A percentile compares a stretch with the other conserved stretches of the same genome.
These are phyloP conservation scores for Simplicillium aogashimaense DNA, from an alignment of 2,329 filamentous ascomycete species.

Conservation along the genomic window DNA sequence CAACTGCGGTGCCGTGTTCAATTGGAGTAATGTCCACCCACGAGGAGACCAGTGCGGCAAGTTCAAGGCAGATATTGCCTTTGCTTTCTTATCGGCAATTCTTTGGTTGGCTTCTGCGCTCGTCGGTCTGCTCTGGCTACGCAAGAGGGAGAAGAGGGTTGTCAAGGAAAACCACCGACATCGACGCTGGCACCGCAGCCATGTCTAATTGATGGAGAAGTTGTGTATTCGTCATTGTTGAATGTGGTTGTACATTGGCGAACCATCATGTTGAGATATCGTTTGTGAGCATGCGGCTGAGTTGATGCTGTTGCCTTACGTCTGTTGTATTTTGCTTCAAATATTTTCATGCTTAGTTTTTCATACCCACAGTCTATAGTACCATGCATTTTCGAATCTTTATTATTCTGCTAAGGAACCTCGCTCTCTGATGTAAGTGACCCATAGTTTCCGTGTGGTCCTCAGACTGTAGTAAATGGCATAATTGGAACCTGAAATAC, in stretches of 20 bases:
- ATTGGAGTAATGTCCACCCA: conserved; percentile 47
- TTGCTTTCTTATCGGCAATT: conserved; percentile 61
- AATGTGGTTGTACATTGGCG: conserved; percentile 23
- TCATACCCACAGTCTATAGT: too few species aligned
- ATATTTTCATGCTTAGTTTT: too few species aligned
- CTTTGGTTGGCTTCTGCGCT: conserved; percentile 59
- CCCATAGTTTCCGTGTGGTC: too few species aligned
- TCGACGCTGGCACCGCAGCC: conserved; percentile 18
- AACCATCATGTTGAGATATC: not conserved
- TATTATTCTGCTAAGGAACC: too few species aligned
- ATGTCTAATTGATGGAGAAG: too few species aligned
- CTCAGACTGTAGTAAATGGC: too few species aligned
- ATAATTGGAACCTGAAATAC: too few species aligned
- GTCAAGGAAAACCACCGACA: conserved; percentile 17
- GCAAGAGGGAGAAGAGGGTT: conserved; percentile 25
- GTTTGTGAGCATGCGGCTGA: too few species aligned
- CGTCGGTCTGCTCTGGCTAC: conserved; percentile 45
- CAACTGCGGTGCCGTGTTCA: conserved; percentile 45
- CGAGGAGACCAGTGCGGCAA: conserved; percentile 47
- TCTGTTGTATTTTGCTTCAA: too few species aligned
- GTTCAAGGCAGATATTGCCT: conserved; percentile 63
- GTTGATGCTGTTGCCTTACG: too few species aligned
- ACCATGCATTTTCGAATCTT: too few species aligned
- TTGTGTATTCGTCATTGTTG: conserved; percentile 35
- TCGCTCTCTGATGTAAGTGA: too few species aligned